A percentile compares a stretch with the other conserved stretches of the same genome.
Evolutionary conservation across 1,284 basidiomycete species (phyloP).

Genomic region (Crepidotus sp.): DNA sequence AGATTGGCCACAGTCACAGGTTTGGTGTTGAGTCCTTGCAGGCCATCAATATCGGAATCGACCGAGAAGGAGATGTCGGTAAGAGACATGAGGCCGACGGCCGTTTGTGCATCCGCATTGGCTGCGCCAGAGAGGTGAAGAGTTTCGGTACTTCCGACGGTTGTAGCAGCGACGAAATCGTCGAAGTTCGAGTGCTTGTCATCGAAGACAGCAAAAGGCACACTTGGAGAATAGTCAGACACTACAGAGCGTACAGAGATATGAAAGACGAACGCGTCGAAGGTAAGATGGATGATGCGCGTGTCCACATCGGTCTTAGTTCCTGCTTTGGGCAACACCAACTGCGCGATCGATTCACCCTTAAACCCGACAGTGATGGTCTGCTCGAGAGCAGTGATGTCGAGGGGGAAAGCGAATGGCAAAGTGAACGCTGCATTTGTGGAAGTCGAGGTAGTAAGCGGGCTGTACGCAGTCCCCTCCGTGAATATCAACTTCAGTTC

Average conservation of each 20-base stretch:
- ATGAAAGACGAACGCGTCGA: slow-evolving; percentile 31
- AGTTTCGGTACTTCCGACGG: slow-evolving; percentile 39
- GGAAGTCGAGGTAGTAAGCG: slow-evolving; percentile 50
- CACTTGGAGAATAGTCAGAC: slow-evolving; percentile 18
- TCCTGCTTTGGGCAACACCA: slow-evolving; percentile 54
- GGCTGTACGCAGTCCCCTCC: slow-evolving; percentile 44
- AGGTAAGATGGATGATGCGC: slow-evolving; percentile 56
- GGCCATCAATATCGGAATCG: slow-evolving; percentile 50
- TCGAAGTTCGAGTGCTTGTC: slow-evolving; percentile 50
- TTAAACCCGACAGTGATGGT: slow-evolving; percentile 51
- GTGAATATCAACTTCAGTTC: slow-evolving; percentile 59
- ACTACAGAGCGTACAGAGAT: background rate
- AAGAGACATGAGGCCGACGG: slow-evolving; percentile 60
- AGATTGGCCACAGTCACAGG: slow-evolving; percentile 53
- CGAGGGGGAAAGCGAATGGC: slow-evolving; percentile 66
- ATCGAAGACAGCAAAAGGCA: slow-evolving; percentile 52
- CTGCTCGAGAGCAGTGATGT: slow-evolving; percentile 56
- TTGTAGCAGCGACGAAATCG: slow-evolving; percentile 61
- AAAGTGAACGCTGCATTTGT: slow-evolving; percentile 58
- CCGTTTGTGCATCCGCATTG: slow-evolving; percentile 56
- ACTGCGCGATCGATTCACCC: slow-evolving; percentile 49
- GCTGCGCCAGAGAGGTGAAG: slow-evolving; percentile 54
- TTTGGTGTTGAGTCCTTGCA: slow-evolving; percentile 58
- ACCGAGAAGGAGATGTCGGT: slow-evolving; percentile 58
- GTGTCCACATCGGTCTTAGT: slow-evolving; percentile 54